A percentile compares a stretch with the other conserved stretches of the same genome.
Evolutionary conservation across 2,329 filamentous ascomycete species (phyloP).

Genomic region (Aspergillus fischeri): DNA sequence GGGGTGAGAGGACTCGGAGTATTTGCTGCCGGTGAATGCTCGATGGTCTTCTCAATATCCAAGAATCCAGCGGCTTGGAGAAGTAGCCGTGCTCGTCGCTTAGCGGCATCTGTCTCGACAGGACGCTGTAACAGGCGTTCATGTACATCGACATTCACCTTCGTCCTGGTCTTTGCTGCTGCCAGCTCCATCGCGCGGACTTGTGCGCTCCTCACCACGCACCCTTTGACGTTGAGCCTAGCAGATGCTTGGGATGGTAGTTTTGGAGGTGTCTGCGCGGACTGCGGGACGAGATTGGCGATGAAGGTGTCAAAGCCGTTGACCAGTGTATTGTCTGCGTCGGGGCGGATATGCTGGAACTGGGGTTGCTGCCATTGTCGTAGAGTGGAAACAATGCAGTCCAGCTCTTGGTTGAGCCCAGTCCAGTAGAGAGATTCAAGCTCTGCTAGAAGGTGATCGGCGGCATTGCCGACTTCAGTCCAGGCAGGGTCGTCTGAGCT

Average conservation of each 20-base stretch:
- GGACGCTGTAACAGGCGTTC: background rate
- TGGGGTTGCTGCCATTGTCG: slow-evolving; percentile 27
- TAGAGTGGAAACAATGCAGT: slow-evolving; percentile 31
- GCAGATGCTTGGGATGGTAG: slow-evolving; percentile 4
- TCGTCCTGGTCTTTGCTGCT: slow-evolving; percentile 1
- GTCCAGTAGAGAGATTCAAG: slow-evolving; percentile 35
- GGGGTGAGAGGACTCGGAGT: slow-evolving; percentile 6
- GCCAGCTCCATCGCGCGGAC: background rate
- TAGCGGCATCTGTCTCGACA: background rate
- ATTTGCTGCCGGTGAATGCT: slow-evolving; percentile 25
- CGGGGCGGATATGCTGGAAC: slow-evolving; percentile 11
- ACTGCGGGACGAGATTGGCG: slow-evolving; percentile 31
- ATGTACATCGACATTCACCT: background rate
- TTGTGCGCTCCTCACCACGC: background rate
- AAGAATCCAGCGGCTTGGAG: slow-evolving; percentile 34
- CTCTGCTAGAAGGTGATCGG: slow-evolving; percentile 16
- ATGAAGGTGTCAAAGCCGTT: slow-evolving; percentile 41
- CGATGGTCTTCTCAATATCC: slow-evolving; percentile 39
- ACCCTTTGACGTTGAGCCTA: too few relatives aligned
- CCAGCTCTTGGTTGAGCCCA: slow-evolving; percentile 32
- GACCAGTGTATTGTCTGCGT: slow-evolving; percentile 28
- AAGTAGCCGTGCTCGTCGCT: slow-evolving; percentile 27
- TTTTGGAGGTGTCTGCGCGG: slow-evolving; percentile 22
- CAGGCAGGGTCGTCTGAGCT: background rate
- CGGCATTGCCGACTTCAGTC: background rate